Base-by-base conservation (phyloP, 352 stramenopile genomes). In the Saprolegnia diclina region DNA sequence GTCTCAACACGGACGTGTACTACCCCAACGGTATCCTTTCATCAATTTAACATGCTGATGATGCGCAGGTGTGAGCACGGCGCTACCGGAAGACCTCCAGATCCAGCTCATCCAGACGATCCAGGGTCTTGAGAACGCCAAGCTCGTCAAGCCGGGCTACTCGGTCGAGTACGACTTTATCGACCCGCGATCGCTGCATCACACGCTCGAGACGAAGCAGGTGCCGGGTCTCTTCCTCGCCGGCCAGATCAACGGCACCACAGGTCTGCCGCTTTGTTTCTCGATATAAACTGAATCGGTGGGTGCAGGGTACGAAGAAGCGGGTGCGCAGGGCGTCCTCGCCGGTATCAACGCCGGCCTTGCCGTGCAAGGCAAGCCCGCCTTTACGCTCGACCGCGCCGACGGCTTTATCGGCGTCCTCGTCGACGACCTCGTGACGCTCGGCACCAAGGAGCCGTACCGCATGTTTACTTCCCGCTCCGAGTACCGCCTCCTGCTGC, bases 141-240 rank as follows among this genome's bases (percentile, higher is more conserved):
- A 98, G 56, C 97, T 99, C 68, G 76, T 99, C 21, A 87, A 94
- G 10, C 90, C 95, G 24, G 97, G 95, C 24, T 99, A 99, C 74
- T 96, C 98, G n/a, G 97, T 99, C n/a, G 97, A 99, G 80, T 99
- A 99, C 73, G 97, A 99, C 82, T 99, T 96, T 75, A 83, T 99
- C 46, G 97, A 99, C 71, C 96, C 96, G 13, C 87, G 92, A 66
- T 94, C 88, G 24, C 79, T 99, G 10, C 87, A 91, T 35, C 82
- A 97, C 53, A 98, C 94, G 22, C 79, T 99, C 13, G 95, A 99
- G 81, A 98, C 94, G 6, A 98, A 98, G 76, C 84, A 89, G 67
- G 91, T 98, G 48, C 63, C 65, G 24, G 85, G 85, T 9, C 76
- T 99, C 42, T 99, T 96, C 75, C 80, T 99, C 18, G 97, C 97